Evolutionary conservation across 768 basidiomycete genomes (phyloP).

Genomic region (Lentinula boryana): DNA sequence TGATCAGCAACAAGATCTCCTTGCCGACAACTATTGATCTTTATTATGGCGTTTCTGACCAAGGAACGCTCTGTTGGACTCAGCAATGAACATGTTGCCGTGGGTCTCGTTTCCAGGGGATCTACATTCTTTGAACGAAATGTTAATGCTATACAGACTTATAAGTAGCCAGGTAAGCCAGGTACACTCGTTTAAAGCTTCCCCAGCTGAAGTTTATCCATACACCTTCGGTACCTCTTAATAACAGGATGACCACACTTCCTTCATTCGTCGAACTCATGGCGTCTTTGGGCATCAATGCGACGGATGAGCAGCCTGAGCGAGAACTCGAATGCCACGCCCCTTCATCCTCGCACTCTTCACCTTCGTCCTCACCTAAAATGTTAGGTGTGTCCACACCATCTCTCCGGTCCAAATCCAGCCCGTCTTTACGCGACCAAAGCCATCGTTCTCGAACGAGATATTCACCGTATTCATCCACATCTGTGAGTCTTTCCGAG

Average conservation of each 20-base stretch:
- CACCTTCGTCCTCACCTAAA: constrained; percentile 34
- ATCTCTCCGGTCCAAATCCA: constrained; percentile 35
- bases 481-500: constrained; percentile 21
- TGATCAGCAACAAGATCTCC: constrained; percentile 40
- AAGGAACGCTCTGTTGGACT: constrained; percentile 26
- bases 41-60: constrained; percentile 34
- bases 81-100: constrained; percentile 33
- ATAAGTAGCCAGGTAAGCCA: constrained; percentile 12
- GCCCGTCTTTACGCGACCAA: constrained; percentile 36
- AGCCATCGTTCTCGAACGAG: constrained; percentile 32
- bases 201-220: constrained; percentile 18
- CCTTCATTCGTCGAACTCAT: constrained; percentile 88
- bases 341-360: constrained; percentile 40
- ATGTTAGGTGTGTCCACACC: constrained; percentile 27
- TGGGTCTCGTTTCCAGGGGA: constrained; percentile 49
- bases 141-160: constrained; percentile 26
- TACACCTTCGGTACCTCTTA: constrained; percentile 20
- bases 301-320: constrained; percentile 25
- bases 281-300: constrained; percentile 73
- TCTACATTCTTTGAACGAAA: constrained; percentile 16
- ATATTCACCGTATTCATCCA: constrained; percentile 45
- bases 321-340: constrained; percentile 19
- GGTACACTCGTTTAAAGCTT: constrained; percentile 24
- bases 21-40: constrained; percentile 57
- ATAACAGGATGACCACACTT: constrained; percentile 55